A percentile compares a stretch with the other conserved stretches of the same genome.
These are phyloP conservation scores for Domatiomyces globalis DNA, from an alignment of 2,329 filamentous ascomycete species.

Conservation along the genomic window DNA sequence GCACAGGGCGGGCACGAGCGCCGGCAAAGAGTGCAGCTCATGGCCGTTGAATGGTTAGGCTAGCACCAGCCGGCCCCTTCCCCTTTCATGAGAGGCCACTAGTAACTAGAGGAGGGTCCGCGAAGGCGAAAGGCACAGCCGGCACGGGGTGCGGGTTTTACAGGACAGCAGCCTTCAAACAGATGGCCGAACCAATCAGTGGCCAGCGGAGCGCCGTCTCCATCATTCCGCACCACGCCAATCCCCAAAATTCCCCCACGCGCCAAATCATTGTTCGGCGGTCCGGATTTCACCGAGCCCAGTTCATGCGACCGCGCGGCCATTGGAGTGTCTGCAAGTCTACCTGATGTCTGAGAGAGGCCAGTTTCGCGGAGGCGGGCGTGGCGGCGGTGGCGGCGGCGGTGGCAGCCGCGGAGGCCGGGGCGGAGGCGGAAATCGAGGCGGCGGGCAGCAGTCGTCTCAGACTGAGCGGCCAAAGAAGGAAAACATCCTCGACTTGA, in stretches of 20 bases:
- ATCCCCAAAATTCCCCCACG: background rate
- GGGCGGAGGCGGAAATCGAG: slow-evolving; percentile 29
- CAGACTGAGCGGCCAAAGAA: slow-evolving; percentile 72
- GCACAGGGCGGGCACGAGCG: background rate
- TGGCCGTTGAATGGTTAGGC: background rate
- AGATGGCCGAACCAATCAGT: background rate
- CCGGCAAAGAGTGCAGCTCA: background rate
- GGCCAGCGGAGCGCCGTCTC: background rate
- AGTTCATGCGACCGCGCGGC: background rate
- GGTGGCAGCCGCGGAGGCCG: slow-evolving; percentile 24
- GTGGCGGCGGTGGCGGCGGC: slow-evolving; percentile 19
- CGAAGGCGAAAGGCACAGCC: background rate
- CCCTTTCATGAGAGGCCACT: background rate
- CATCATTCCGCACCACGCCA: background rate
- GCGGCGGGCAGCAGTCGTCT: slow-evolving; percentile 31
- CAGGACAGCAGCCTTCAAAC: background rate
- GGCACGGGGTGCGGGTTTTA: background rate
- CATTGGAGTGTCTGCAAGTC: background rate
- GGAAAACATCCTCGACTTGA: slow-evolving; percentile 92
- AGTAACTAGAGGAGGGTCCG: background rate
- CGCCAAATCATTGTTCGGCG: background rate
- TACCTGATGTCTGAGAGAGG: slow-evolving; percentile 29
- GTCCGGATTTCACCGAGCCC: background rate
- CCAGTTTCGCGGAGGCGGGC: slow-evolving; percentile 38
- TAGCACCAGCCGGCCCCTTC: background rate